phyloP scores from a whole-genome alignment of 2,329 filamentous ascomycete species.

The Cytospora piceicola region DNA sequence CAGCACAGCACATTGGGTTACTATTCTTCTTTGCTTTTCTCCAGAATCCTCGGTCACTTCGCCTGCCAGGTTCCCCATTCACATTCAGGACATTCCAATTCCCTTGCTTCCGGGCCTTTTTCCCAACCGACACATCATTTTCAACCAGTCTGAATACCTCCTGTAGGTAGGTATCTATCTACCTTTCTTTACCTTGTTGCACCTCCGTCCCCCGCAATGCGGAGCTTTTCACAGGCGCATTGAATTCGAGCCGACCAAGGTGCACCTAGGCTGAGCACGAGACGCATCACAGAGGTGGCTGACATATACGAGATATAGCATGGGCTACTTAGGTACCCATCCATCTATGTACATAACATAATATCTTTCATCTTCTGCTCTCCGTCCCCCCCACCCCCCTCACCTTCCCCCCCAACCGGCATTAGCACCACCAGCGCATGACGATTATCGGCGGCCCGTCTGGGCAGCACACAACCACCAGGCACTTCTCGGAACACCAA shows the following conservation, averaged over 20 bases:
- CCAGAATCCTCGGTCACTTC: slow-evolving; percentile 8
- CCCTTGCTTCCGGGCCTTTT: slow-evolving; percentile 2
- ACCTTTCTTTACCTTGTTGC: slow-evolving; percentile 8
- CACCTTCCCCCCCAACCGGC: slow-evolving; percentile 8
- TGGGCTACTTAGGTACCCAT: slow-evolving; percentile 7
- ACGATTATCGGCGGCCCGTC: slow-evolving; percentile 9
- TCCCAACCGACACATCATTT: background rate
- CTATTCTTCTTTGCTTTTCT: slow-evolving; percentile 6
- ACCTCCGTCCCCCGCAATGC: background rate
- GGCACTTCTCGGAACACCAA: slow-evolving; percentile 20
- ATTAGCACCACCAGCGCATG: slow-evolving; percentile 7
- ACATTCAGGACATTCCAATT: background rate
- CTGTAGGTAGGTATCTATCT: too few relatives aligned
- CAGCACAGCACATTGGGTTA: background rate
- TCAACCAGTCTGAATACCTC: slow-evolving; percentile 15
- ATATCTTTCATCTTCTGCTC: slow-evolving; percentile 12
- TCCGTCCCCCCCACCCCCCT: background rate
- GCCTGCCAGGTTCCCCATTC: slow-evolving; percentile 3
- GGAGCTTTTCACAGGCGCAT: background rate
- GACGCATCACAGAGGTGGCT: slow-evolving; percentile 15
- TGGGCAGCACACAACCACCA: slow-evolving; percentile 6
- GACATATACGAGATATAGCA: slow-evolving; percentile 14
- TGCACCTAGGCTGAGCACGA: background rate
- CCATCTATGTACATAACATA: background rate
- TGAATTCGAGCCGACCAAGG: background rate